Evolutionary conservation across 179 eudicot genomes (phyloP).

Genomic region (Beta macrorhiza): DNA sequence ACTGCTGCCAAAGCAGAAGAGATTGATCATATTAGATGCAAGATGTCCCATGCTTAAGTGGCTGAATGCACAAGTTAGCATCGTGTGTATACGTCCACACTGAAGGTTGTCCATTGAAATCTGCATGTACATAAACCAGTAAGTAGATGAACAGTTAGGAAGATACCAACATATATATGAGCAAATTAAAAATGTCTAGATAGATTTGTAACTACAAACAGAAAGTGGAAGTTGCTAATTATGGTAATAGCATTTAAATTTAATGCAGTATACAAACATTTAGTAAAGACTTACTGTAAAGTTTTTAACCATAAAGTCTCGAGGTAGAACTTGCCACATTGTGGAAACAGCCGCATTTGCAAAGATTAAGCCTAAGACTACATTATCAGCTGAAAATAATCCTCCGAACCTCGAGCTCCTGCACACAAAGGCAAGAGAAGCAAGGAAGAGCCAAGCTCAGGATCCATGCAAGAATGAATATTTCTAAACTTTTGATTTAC

Average conservation of each 20-base stretch:
- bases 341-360: slow-evolving; percentile 60
- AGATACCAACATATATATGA: not conserved
- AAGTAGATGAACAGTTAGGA: not conserved
- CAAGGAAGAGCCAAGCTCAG: not conserved
- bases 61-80: slow-evolving; percentile 71
- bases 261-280: slow-evolving; percentile 3
- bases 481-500: not conserved
- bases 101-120: slow-evolving; percentile 57
- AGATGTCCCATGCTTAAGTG: slow-evolving; percentile 52
- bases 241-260: not conserved
- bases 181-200: not conserved
- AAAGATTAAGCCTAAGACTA: slow-evolving; percentile 53
- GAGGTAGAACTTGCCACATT: slow-evolving; percentile 51
- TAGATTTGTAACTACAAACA: not conserved
- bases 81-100: slow-evolving; percentile 61
- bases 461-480: not conserved
- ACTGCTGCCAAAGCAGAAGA: slow-evolving; percentile 59
- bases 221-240: not conserved
- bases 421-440: slow-evolving; percentile 19
- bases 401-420: slow-evolving; percentile 58
- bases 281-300: slow-evolving; percentile 51
- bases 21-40: slow-evolving; percentile 61
- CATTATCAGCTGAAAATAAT: slow-evolving; percentile 40
- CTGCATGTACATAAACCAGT: slow-evolving; percentile 29
- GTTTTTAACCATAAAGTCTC: slow-evolving; percentile 50